A percentile compares a stretch with the other conserved stretches of the same genome.
Evolutionary conservation across 345 rosid genomes (phyloP).

Genomic region (Mangifera indica): DNA sequence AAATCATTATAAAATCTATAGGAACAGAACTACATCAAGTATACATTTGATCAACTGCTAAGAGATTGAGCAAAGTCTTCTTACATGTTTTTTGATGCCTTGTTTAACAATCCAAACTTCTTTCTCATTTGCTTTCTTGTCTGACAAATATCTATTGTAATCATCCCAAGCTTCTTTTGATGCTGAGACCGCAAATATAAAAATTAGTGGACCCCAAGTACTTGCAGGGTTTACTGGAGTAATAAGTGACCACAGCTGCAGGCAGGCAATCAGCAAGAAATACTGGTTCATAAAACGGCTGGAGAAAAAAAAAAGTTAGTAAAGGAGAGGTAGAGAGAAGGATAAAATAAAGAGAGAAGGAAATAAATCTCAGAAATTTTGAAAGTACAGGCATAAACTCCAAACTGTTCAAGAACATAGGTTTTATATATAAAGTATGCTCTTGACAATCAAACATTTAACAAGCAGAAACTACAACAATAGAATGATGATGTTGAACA

Average conservation of each 20-base stretch:
- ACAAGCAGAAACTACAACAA: not conserved
- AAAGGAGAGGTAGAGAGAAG: not conserved
- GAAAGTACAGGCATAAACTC: not conserved
- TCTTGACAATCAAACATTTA: not conserved
- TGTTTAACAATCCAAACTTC: slow-evolving; percentile 86
- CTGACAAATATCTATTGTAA: slow-evolving; percentile 89
- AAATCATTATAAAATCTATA: not conserved
- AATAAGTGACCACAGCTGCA: slow-evolving; percentile 97
- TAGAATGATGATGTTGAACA: not conserved
- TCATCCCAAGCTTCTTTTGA: slow-evolving; percentile 99
- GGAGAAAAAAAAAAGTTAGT: slow-evolving; percentile 31
- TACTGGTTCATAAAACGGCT: slow-evolving; percentile 99
- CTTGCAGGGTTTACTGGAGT: slow-evolving; percentile 99
- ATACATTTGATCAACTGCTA: not conserved
- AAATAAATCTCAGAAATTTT: not conserved
- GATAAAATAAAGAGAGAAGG: not conserved
- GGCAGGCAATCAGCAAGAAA: slow-evolving; percentile 98
- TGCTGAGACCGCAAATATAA: slow-evolving; percentile 94
- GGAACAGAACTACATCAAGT: not conserved
- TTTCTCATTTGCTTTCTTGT: slow-evolving; percentile 96
- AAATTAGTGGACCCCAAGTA: slow-evolving; percentile 97
- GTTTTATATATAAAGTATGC: not conserved
- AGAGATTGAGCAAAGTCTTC: slow-evolving; percentile 15
- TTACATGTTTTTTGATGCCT: slow-evolving; percentile 80
- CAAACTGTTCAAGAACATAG: not conserved